Evolutionary conservation across 2,329 filamentous ascomycete species (phyloP), one percentile per base, ranked within the genome.

Genomic region (Coleophoma crateriformis): DNA sequence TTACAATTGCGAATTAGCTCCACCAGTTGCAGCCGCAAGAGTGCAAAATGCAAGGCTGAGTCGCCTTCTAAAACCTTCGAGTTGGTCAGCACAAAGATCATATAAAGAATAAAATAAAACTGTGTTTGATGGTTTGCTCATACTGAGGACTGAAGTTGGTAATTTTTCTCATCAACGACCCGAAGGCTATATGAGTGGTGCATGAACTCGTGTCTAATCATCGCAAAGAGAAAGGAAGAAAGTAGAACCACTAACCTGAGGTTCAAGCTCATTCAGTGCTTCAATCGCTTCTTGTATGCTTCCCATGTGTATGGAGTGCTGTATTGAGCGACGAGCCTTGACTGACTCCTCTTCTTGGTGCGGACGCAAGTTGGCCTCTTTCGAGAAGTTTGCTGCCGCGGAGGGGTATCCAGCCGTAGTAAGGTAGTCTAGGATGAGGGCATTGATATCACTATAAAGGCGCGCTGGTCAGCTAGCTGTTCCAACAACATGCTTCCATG

Each of bases 131-230:
- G 46, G 50, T 43, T 69, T 73, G 78, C 76, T 95, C 89, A 94
- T 90, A 85, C 81, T 87, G 82, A 88, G 81, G 82, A 88, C 82
- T 88, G 84, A 88, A 87, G 84, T 81, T 72, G 71, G 73, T 76
- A 72, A 74, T 74, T 76, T 85, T 84, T 82, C 79, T 97, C 92
- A 95, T 95, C 94, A 94, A 82, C 72, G 81, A 84, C 83, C 82
- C 77, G 76, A 81, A 84, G 82, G 79, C 77, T 77, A 82, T 97
- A 94, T 90, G 94, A 90, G 94, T 99, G 94, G 94, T 99, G 94
- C 94, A 99, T 99, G 92, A 95, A 91, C 87, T 54, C 54, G 78
- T 79, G 77, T 88, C 77, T 96, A 96, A 99, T 99, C 94, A 94
- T 91, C 71, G 80, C 78, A 81, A 73, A 52, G 58, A 54, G 42